Conservation (phyloP, 352 stramenopile genomes). For the Phytopythium helicoides region DNA sequence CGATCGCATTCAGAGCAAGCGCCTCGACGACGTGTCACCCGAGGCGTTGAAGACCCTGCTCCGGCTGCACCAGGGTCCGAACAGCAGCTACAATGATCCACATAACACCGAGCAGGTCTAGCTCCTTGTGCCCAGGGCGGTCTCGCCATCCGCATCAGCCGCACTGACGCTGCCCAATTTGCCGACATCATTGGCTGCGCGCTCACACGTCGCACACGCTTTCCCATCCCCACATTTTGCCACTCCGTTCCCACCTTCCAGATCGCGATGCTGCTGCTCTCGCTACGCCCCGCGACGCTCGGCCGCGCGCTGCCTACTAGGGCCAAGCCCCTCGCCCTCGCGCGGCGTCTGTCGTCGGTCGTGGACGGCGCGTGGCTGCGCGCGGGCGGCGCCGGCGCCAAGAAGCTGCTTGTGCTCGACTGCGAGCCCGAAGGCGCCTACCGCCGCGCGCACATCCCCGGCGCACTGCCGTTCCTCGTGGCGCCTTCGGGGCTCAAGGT, state of each 20-base stretch:
- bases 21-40: too few relatives aligned
- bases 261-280: neutral
- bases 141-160: too few relatives aligned
- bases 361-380: conserved; percentile 42
- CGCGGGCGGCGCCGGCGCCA: conserved; percentile 10
- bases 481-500: conserved; percentile 57
- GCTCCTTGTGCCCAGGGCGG: too few relatives aligned
- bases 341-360: conserved; percentile 27
- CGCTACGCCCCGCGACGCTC: neutral
- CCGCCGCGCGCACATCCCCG: conserved; percentile 50
- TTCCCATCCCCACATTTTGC: neutral
- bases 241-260: neutral
- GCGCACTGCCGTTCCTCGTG: conserved; percentile 36
- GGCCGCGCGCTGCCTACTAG: neutral
- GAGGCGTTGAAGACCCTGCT: too few relatives aligned
- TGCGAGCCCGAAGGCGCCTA: conserved; percentile 56
- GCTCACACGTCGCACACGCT: neutral
- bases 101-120: too few relatives aligned
- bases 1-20: too few relatives aligned
- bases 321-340: neutral
- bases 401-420: conserved; percentile 45
- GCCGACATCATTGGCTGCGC: too few relatives aligned
- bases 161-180: too few relatives aligned
- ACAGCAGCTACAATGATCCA: too few relatives aligned
- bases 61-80: too few relatives aligned